These are phyloP conservation scores for Solanum okadae DNA, from an alignment of 257 asterid genomes.

Conservation along the genomic window DNA sequence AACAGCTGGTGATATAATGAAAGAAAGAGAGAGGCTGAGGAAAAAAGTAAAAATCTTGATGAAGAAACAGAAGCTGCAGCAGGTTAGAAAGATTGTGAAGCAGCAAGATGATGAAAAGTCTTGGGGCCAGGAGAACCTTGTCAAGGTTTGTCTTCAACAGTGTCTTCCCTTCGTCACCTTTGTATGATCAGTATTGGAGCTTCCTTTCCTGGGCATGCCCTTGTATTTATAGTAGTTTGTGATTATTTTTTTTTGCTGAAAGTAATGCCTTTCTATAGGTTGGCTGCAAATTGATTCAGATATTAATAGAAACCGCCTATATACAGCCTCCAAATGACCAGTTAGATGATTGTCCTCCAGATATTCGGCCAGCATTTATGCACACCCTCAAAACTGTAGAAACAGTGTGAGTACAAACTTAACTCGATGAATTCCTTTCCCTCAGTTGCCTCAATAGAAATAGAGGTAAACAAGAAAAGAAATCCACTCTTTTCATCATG, in stretches of 20 bases:
- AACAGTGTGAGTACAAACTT: constrained; percentile 47
- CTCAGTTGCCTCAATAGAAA: neutral
- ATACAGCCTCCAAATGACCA: constrained; percentile 80
- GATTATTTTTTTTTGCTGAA: neutral
- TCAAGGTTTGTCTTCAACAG: constrained; percentile 42
- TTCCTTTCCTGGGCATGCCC: neutral
- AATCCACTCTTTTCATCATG: neutral
- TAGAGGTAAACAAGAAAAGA: neutral
- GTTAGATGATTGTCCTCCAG: constrained; percentile 66
- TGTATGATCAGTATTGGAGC: neutral
- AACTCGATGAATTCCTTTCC: neutral
- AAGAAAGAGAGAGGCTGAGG: constrained; percentile 48
- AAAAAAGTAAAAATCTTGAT: constrained; percentile 65
- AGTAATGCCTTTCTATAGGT: constrained; percentile 40
- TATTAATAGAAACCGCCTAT: constrained; percentile 71
- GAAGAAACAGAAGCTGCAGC: constrained; percentile 60
- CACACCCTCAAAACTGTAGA: constrained; percentile 70
- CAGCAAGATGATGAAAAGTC: constrained; percentile 55
- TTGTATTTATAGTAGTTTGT: neutral
- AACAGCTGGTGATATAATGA: constrained; percentile 29
- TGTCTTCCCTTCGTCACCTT: neutral
- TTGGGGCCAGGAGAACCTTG: constrained; percentile 90
- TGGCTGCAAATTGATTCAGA: constrained; percentile 83
- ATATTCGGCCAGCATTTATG: constrained; percentile 86
- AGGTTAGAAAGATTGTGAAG: constrained; percentile 61